phyloP scores from a whole-genome alignment of 164 flowering plant species.

The Magnolia sinica region DNA sequence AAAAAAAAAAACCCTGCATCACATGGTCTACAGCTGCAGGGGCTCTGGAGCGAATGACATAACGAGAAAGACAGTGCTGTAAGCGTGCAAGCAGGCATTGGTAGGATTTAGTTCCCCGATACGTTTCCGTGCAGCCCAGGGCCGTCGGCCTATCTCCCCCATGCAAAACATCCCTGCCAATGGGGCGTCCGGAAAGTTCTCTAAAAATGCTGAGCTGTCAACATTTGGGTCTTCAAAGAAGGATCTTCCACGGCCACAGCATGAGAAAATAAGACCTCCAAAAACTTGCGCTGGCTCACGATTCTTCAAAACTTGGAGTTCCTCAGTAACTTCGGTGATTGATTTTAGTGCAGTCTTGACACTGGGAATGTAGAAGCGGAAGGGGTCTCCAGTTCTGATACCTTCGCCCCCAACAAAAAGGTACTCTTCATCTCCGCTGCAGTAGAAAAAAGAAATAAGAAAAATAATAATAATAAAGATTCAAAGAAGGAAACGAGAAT shows the following conservation, averaged over 20 bases:
- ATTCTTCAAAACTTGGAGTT: constrained; percentile 37
- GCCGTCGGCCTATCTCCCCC: constrained; percentile 64
- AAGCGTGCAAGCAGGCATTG: constrained; percentile 36
- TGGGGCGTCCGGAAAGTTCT: constrained; percentile 53
- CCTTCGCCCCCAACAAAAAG: constrained; percentile 51
- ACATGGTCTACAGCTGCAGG: background rate
- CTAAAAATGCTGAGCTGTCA: constrained; percentile 58
- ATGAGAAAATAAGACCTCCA: constrained; percentile 66
- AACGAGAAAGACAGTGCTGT: constrained; percentile 48
- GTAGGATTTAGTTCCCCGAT: constrained; percentile 13
- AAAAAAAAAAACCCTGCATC: too few relatives aligned
- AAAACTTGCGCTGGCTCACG: constrained; percentile 26
- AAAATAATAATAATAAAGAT: background rate
- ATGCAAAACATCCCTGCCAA: constrained; percentile 59
- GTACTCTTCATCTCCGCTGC: constrained; percentile 69
- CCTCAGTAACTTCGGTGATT: constrained; percentile 21
- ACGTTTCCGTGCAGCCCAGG: constrained; percentile 2
- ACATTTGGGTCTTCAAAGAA: constrained; percentile 46
- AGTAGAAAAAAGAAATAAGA: background rate
- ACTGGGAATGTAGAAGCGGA: constrained; percentile 57
- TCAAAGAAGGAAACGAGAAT: too few relatives aligned
- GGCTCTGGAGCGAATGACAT: constrained; percentile 36
- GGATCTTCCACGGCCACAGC: constrained; percentile 61
- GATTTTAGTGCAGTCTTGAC: constrained; percentile 35
- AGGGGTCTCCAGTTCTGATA: constrained; percentile 65